phyloP scores from a whole-genome alignment of 371 early-diverging fungal species.

The Apophysomyces trapeziformis region DNA sequence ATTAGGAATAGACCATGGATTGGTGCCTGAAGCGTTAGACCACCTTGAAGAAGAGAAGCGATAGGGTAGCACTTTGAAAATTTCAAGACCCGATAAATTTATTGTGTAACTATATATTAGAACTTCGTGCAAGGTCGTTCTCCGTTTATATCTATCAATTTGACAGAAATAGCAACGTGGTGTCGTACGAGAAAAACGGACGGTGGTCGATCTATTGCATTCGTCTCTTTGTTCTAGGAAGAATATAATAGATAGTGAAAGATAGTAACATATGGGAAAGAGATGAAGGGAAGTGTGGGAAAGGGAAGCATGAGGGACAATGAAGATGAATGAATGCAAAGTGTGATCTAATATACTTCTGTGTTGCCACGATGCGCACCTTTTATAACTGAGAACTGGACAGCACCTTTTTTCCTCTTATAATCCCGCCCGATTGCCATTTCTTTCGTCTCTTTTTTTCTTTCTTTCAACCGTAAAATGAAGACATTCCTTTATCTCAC shows the following conservation, averaged over 20 bases:
- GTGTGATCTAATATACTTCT: constrained; percentile 15
- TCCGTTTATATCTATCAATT: constrained; percentile 1
- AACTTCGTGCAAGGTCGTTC: not conserved
- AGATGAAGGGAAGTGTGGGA: not conserved
- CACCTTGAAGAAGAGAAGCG: not conserved
- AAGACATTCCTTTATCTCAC: constrained; percentile 6
- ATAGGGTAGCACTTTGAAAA: not conserved
- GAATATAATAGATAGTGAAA: not conserved
- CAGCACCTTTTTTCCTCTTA: constrained; percentile 14
- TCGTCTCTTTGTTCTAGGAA: not conserved
- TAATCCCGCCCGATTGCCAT: constrained; percentile 12
- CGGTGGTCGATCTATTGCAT: not conserved
- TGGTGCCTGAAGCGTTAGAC: not conserved
- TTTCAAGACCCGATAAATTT: not conserved
- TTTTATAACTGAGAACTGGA: not conserved
- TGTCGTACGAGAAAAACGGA: constrained; percentile 2
- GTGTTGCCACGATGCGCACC: constrained; percentile 11
- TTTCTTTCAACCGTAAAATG: constrained; percentile 2
- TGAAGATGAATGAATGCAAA: not conserved
- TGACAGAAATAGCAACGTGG: constrained; percentile 6
- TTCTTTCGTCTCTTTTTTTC: constrained; percentile 12
- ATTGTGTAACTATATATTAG: not conserved
- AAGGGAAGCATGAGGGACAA: not conserved
- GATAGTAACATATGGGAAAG: not conserved
- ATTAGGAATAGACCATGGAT: constrained; percentile 2